phyloP scores from a whole-genome alignment of 441 rosid genomes.

The Populus tomentosa region DNA sequence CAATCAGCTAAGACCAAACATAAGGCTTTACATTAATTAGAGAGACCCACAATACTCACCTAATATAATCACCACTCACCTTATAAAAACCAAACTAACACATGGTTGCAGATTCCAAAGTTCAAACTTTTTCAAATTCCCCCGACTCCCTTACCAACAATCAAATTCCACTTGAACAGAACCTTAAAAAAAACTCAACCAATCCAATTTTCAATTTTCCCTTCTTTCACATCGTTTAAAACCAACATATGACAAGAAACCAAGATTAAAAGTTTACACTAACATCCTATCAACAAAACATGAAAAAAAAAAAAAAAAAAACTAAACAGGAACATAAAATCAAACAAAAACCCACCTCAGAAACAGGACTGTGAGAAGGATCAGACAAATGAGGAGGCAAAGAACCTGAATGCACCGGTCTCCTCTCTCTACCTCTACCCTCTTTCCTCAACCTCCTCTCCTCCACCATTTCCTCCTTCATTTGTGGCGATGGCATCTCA shows the following conservation, averaged over 20 bases:
- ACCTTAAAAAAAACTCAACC: neutral
- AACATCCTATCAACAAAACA: neutral
- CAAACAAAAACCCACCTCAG: constrained; percentile 56
- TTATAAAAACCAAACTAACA: neutral
- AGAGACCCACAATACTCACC: constrained; percentile 3
- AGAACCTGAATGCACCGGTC: constrained; percentile 71
- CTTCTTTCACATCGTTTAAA: neutral
- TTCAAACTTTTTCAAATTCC: neutral
- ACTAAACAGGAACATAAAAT: neutral
- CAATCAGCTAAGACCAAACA: neutral
- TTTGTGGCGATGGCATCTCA: constrained; percentile 79
- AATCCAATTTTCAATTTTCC: neutral
- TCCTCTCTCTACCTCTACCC: constrained; percentile 40
- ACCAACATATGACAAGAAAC: neutral
- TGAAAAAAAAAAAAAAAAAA: neutral
- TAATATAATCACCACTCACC: neutral
- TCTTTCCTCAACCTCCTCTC: constrained; percentile 47
- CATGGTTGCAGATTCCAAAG: neutral
- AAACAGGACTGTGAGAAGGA: constrained; percentile 96
- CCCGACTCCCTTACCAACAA: neutral
- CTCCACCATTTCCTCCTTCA: constrained; percentile 32
- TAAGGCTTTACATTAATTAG: neutral
- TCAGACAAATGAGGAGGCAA: constrained; percentile 93
- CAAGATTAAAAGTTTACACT: neutral
- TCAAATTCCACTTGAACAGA: neutral